Conservation (phyloP, 352 stramenopile species). For the Phytophthora cryptogea region DNA sequence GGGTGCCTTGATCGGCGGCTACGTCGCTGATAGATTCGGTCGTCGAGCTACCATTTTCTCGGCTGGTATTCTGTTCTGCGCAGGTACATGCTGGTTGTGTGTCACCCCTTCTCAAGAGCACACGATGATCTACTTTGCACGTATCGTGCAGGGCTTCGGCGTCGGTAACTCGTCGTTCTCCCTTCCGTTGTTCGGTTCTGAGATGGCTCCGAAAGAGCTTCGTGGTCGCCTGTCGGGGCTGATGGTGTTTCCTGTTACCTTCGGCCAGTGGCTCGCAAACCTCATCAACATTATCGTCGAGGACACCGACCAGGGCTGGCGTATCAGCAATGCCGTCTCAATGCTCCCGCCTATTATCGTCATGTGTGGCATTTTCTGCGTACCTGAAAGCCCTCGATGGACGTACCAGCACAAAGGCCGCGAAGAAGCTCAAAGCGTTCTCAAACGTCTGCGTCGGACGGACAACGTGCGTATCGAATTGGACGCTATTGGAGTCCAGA, state of each 20-base stretch:
- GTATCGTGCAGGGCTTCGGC: conserved; percentile 41
- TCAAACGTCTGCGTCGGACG: conserved; percentile 34
- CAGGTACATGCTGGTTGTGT: conserved; percentile 37
- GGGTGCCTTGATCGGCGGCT: conserved; percentile 40
- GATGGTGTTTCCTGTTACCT: conserved; percentile 36
- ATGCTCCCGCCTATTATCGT: conserved; percentile 46
- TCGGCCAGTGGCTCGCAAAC: conserved; percentile 39
- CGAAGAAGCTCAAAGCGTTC: conserved; percentile 28
- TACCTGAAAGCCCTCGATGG: conserved; percentile 39
- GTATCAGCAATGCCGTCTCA: conserved; percentile 39
- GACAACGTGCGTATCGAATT: conserved; percentile 38
- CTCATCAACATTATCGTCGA: conserved; percentile 40
- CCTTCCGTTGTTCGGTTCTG: conserved; percentile 42
- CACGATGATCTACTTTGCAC: conserved; percentile 32
- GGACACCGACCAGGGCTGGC: conserved; percentile 33
- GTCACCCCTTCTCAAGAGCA: conserved; percentile 26
- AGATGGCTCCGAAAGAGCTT: conserved; percentile 49
- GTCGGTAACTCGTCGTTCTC: conserved; percentile 42
- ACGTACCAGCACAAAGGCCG: conserved; percentile 33
- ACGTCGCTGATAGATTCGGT: conserved; percentile 35
- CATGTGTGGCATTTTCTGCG: conserved; percentile 42
- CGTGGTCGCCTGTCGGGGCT: conserved; percentile 37
- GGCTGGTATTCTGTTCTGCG: conserved; percentile 40
- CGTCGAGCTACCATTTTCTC: conserved; percentile 40
- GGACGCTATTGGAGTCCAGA: conserved; percentile 44